Conservation (phyloP, 352 stramenopile species). For the Phytophthora citrophthora region DNA sequence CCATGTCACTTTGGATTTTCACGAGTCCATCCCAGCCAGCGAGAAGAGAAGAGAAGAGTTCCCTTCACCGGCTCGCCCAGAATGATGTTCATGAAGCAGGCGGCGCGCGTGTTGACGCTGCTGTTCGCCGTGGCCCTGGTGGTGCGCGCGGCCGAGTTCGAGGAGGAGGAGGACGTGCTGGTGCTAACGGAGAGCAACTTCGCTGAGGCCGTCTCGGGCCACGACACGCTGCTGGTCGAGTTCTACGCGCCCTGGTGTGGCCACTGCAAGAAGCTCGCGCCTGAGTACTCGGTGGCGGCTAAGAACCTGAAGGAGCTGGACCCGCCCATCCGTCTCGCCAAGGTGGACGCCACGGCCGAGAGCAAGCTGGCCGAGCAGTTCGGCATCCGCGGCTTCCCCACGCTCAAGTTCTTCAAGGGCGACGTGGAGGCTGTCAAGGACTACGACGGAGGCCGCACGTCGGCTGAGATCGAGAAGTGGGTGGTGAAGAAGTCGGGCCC, state of each 20-base stretch:
- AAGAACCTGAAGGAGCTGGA: constrained; percentile 83
- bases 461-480: constrained; percentile 90
- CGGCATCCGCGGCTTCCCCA: constrained; percentile 88
- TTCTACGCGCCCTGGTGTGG: constrained; percentile 96
- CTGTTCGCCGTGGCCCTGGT: constrained; percentile 57
- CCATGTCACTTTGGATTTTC: constrained; percentile 58
- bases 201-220: constrained; percentile 79
- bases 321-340: constrained; percentile 78
- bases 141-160: constrained; percentile 54
- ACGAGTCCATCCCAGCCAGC: constrained; percentile 19
- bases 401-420: constrained; percentile 94
- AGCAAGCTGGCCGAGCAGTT: constrained; percentile 86
- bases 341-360: constrained; percentile 89
- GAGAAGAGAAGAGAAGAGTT: constrained; percentile 14
- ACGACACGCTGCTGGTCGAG: constrained; percentile 92
- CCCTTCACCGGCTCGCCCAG: constrained; percentile 1
- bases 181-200: constrained; percentile 94
- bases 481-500: constrained; percentile 93
- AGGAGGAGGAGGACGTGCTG: constrained; percentile 92
- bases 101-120: constrained; percentile 49
- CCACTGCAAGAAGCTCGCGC: constrained; percentile 93
- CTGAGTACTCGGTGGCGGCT: constrained; percentile 91
- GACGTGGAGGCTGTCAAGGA: constrained; percentile 85
- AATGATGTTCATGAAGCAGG: constrained; percentile 74
- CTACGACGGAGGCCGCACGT: constrained; percentile 86